Percentiles rank a stretch among this genome's conserved stretches.
These are phyloP conservation scores for Rhizopogon salebrosus DNA, from an alignment of 768 basidiomycete species.

Conservation along the genomic window DNA sequence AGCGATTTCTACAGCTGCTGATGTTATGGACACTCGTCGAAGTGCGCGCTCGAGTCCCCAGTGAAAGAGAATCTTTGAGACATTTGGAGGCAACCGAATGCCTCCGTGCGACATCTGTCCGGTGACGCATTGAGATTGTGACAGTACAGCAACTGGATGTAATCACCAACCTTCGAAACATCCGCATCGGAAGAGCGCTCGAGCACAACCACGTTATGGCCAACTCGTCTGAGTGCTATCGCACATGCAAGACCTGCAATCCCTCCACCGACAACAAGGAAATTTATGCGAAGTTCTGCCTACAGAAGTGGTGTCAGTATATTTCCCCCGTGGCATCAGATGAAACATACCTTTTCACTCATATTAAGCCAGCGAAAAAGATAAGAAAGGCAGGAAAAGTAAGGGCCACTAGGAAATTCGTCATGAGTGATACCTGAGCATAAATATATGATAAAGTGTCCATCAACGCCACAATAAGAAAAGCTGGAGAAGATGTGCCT, in stretches of 20 bases:
- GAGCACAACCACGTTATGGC: slow-evolving; percentile 56
- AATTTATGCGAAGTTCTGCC: slow-evolving; percentile 25
- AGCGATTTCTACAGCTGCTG: slow-evolving; percentile 15
- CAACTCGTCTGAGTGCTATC: slow-evolving; percentile 47
- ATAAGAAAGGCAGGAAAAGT: background rate
- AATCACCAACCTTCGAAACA: slow-evolving; percentile 25
- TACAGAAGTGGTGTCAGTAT: background rate
- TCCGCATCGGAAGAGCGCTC: slow-evolving; percentile 42
- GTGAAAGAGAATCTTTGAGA: slow-evolving; percentile 47
- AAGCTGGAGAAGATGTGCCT: background rate
- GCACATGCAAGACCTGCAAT: slow-evolving; percentile 55
- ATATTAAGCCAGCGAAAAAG: background rate
- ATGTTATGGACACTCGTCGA: slow-evolving; percentile 25
- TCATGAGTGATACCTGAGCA: background rate
- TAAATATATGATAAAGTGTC: background rate
- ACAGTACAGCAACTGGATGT: background rate
- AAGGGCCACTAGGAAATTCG: background rate
- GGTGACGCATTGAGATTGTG: background rate
- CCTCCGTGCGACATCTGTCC: slow-evolving; percentile 32
- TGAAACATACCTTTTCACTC: background rate
- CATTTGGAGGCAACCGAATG: slow-evolving; percentile 51
- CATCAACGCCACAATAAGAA: background rate
- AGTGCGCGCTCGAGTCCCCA: slow-evolving; percentile 51
- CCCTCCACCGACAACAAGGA: slow-evolving; percentile 46
- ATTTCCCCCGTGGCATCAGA: background rate